These are phyloP conservation scores for Narthecium ossifragum DNA, from an alignment of 106 monocot genomes.

Conservation along the genomic window DNA sequence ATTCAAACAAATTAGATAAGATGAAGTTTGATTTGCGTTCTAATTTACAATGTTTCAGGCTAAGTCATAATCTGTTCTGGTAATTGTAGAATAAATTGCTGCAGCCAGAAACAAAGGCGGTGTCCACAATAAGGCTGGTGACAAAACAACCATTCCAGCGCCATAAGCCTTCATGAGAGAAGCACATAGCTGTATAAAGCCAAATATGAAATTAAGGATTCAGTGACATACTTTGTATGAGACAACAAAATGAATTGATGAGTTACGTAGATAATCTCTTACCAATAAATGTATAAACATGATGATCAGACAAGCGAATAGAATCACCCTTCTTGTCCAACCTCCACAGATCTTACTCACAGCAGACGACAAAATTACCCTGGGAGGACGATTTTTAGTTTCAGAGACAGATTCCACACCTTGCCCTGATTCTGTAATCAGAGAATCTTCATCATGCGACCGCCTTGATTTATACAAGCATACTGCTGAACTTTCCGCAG, in stretches of 20 bases:
- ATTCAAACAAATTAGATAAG: too few relatives aligned
- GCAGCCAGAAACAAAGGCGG: conserved; percentile 26
- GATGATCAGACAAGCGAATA: conserved; percentile 34
- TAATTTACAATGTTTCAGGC: too few relatives aligned
- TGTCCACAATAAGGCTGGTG: conserved; percentile 32
- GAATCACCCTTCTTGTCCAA: conserved; percentile 26
- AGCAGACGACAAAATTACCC: not conserved
- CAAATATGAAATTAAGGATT: not conserved
- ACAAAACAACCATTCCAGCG: conserved; percentile 23
- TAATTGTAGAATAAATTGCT: conserved; percentile 29
- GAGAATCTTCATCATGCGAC: not conserved
- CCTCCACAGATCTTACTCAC: conserved; percentile 8
- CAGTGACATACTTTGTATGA: not conserved
- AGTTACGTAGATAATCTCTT: not conserved
- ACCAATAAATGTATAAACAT: conserved; percentile 59
- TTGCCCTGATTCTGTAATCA: not conserved
- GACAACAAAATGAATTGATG: not conserved
- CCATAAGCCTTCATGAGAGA: conserved; percentile 32
- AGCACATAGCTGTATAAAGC: conserved; percentile 12
- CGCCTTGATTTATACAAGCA: conserved; percentile 19
- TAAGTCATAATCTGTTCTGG: too few relatives aligned
- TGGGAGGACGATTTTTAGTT: not conserved
- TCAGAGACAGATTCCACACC: not conserved
- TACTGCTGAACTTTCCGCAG: conserved; percentile 40
- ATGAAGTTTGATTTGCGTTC: too few relatives aligned